phyloP scores from a whole-genome alignment of 1,284 basidiomycete species.

The Trichosporon inkin region DNA sequence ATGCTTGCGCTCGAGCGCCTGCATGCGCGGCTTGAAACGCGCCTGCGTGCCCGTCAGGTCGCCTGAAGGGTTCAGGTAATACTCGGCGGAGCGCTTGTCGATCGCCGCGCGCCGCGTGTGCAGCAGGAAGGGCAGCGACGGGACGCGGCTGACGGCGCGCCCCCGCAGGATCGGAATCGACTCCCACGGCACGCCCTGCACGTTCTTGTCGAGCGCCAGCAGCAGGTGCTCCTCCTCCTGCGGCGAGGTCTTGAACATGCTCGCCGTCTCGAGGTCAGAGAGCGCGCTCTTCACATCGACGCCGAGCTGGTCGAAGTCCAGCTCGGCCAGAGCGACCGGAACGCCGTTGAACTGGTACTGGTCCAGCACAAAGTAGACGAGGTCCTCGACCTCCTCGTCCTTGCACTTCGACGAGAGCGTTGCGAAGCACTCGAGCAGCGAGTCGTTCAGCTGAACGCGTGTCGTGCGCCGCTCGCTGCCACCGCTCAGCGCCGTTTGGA shows the following conservation, averaged over 20 bases:
- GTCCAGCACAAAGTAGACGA: constrained; percentile 90
- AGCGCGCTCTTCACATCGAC: constrained; percentile 54
- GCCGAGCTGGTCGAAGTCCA: constrained; percentile 73
- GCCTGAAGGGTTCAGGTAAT: constrained; percentile 85
- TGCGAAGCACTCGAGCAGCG: constrained; percentile 78
- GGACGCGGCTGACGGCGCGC: constrained; percentile 82
- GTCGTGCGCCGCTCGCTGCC: constrained; percentile 51
- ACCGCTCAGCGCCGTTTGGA: constrained; percentile 63
- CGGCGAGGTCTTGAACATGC: constrained; percentile 19
- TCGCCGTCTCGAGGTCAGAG: constrained; percentile 61
- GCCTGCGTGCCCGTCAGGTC: constrained; percentile 81
- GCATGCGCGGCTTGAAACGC: constrained; percentile 73
- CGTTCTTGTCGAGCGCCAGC: constrained; percentile 83
- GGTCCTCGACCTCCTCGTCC: constrained; percentile 92
- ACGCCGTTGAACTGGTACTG: constrained; percentile 89
- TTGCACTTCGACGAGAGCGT: constrained; percentile 72
- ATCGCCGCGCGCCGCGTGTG: constrained; percentile 52
- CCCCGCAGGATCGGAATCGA: constrained; percentile 81
- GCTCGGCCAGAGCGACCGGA: constrained; percentile 81
- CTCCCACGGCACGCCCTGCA: constrained; percentile 93
- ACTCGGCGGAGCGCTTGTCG: constrained; percentile 69
- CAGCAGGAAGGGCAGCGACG: constrained; percentile 78
- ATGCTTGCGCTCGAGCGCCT: constrained; percentile 58
- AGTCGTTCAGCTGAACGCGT: constrained; percentile 60
- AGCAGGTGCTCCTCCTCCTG: constrained; percentile 62